phyloP scores from a whole-genome alignment of 1,139 yeast genomes.

The Pichia sp. region DNA sequence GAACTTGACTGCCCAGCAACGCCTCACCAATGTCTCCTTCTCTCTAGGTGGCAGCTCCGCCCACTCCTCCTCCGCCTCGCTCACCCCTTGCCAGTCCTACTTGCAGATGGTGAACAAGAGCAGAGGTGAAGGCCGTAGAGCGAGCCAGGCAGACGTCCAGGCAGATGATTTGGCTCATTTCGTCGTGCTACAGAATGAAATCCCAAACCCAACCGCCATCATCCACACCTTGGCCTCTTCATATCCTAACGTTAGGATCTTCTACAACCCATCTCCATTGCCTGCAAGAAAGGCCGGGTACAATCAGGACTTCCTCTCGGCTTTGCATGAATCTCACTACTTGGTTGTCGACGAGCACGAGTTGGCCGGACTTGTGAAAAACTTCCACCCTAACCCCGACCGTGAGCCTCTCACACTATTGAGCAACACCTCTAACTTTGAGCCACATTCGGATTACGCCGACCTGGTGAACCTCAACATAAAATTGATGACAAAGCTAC shows the following conservation, averaged over 20 bases:
- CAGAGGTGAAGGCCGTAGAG: conserved; percentile 30
- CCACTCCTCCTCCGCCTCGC: conserved; percentile 14
- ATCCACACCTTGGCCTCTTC: conserved; percentile 52
- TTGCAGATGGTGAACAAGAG: conserved; percentile 11
- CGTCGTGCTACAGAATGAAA: conserved; percentile 70
- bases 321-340: conserved; percentile 51
- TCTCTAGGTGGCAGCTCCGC: conserved; percentile 17
- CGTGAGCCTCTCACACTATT: conserved; percentile 15
- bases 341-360: conserved; percentile 85
- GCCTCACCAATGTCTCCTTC: conserved; percentile 18
- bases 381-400: conserved; percentile 13
- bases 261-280: conserved; percentile 91
- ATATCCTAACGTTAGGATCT: conserved; percentile 45
- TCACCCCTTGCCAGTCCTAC: conserved; percentile 15
- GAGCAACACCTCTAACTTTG: conserved; percentile 22
- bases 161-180: conserved; percentile 33
- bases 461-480: conserved; percentile 9
- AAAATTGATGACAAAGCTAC: conserved; percentile 14
- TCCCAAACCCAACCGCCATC: conserved; percentile 53
- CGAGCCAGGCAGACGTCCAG: background rate
- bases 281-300: conserved; percentile 24
- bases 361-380: conserved; percentile 15
- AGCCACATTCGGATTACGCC: conserved; percentile 20
- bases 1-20: conserved; percentile 16
- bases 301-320: conserved; percentile 7